Conservation (phyloP, 345 rosid genomes). For the Ceriops zippeliana region DNA sequence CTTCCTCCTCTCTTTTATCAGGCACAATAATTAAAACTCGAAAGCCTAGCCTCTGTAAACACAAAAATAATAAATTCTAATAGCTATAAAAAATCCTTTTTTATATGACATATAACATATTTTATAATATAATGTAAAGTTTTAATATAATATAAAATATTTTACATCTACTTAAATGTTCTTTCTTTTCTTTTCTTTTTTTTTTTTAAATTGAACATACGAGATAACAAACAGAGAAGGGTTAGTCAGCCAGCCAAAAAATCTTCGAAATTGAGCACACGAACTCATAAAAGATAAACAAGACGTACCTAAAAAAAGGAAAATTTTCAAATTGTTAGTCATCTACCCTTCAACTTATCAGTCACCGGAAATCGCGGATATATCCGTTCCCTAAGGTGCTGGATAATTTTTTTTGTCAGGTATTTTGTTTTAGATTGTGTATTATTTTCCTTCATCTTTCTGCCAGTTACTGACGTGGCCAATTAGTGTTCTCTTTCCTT, state of each 20-base stretch:
- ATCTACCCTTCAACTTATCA: too few relatives aligned
- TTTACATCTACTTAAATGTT: background rate
- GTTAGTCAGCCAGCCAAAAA: too few relatives aligned
- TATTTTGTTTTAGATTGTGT: background rate
- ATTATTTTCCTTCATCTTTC: background rate
- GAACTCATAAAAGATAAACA: too few relatives aligned
- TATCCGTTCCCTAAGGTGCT: background rate
- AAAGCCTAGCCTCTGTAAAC: too few relatives aligned
- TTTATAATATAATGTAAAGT: background rate
- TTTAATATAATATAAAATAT: background rate
- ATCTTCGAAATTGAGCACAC: too few relatives aligned
- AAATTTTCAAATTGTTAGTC: too few relatives aligned
- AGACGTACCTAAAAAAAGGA: too few relatives aligned
- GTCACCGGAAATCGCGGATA: background rate
- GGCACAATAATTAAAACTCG: background rate
- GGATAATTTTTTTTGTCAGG: background rate
- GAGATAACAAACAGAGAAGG: background rate
- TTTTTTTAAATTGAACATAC: background rate
- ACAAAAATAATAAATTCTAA: too few relatives aligned
- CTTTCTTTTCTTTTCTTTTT: too few relatives aligned
- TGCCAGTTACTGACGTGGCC: slow-evolving; percentile 35
- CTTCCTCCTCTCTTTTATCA: slow-evolving; percentile 3
- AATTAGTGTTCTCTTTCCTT: slow-evolving; percentile 8
- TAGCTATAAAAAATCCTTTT: too few relatives aligned
- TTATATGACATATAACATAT: too few relatives aligned